Conservation (phyloP, 139 green algal genomes). For the Pycnococcus provasolii region DNA sequence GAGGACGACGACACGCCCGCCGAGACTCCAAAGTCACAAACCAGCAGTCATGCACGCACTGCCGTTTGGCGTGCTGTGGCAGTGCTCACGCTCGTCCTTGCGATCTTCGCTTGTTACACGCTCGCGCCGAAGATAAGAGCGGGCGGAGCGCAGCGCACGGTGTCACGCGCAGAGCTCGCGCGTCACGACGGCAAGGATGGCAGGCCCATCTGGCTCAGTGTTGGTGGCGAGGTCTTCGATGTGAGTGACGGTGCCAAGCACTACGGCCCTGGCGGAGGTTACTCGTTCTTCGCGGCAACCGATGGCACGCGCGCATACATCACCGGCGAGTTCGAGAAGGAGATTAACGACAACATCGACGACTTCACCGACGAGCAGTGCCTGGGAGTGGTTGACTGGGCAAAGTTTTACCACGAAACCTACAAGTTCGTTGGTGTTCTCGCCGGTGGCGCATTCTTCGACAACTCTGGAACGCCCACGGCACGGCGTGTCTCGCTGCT, state of each 20-base stretch:
- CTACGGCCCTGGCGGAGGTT: slow-evolving; percentile 2
- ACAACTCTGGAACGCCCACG: slow-evolving; percentile 3
- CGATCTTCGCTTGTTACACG: background rate
- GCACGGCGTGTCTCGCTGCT: background rate
- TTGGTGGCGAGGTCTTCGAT: slow-evolving; percentile 13
- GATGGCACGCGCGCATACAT: slow-evolving; percentile 7
- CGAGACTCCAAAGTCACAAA: too few relatives aligned
- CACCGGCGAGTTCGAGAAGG: background rate
- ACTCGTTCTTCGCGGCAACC: background rate
- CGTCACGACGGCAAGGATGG: background rate
- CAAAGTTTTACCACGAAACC: background rate
- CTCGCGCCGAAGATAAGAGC: too few relatives aligned
- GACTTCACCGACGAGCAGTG: background rate
- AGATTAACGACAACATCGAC: background rate
- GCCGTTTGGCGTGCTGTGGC: background rate
- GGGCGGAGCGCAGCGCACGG: background rate
- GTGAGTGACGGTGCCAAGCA: background rate
- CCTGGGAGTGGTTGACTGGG: background rate
- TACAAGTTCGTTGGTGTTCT: background rate
- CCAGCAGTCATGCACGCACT: too few relatives aligned
- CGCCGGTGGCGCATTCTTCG: slow-evolving; percentile 1
- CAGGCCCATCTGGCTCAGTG: background rate
- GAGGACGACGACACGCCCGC: too few relatives aligned
- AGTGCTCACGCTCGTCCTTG: slow-evolving; percentile 5
- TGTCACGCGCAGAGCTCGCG: background rate